Percentiles rank a stretch among this genome's conserved stretches.
phyloP scores from a whole-genome alignment of 1,284 basidiomycete genomes.

The Malassezia japonica region DNA sequence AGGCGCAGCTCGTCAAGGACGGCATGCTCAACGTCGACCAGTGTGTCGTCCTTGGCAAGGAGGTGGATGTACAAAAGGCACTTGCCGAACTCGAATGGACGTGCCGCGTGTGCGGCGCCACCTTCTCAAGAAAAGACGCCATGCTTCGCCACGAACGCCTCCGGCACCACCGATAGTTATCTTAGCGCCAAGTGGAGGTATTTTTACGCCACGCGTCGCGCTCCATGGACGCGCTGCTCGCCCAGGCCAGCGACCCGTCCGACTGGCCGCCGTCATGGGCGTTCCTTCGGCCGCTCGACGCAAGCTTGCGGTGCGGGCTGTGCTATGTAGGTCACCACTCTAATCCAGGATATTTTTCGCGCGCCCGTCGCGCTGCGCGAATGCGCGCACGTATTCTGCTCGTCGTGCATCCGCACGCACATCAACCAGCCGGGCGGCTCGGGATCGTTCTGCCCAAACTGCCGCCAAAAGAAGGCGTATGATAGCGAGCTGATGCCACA shows the following conservation, averaged over 20 bases:
- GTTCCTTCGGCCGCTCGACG: constrained; percentile 30
- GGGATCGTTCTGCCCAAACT: constrained; percentile 41
- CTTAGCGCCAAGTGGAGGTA: neutral
- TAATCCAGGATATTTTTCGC: constrained; percentile 31
- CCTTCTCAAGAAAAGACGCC: constrained; percentile 37
- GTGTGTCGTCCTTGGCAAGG: constrained; percentile 44
- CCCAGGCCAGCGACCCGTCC: constrained; percentile 35
- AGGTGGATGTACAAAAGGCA: constrained; percentile 44
- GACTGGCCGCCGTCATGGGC: constrained; percentile 35
- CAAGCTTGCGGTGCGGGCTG: constrained; percentile 34
- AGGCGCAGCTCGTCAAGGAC: constrained; percentile 35
- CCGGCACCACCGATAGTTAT: constrained; percentile 18
- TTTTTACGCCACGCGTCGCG: neutral
- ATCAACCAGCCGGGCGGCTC: constrained; percentile 40
- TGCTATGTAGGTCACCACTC: constrained; percentile 25
- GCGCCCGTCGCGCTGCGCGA: constrained; percentile 39
- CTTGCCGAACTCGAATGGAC: constrained; percentile 43
- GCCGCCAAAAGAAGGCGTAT: constrained; percentile 39
- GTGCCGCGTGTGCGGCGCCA: constrained; percentile 36
- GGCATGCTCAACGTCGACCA: constrained; percentile 33
- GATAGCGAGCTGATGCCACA: constrained; percentile 37
- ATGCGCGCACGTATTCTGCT: constrained; percentile 42
- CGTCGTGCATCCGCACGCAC: constrained; percentile 38
- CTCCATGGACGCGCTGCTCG: constrained; percentile 18
- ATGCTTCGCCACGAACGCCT: constrained; percentile 40